Evolutionary conservation across 73 alveolate genomes (phyloP), one percentile per base, ranked within the genome.

Genomic region (Effrenium voratum): DNA sequence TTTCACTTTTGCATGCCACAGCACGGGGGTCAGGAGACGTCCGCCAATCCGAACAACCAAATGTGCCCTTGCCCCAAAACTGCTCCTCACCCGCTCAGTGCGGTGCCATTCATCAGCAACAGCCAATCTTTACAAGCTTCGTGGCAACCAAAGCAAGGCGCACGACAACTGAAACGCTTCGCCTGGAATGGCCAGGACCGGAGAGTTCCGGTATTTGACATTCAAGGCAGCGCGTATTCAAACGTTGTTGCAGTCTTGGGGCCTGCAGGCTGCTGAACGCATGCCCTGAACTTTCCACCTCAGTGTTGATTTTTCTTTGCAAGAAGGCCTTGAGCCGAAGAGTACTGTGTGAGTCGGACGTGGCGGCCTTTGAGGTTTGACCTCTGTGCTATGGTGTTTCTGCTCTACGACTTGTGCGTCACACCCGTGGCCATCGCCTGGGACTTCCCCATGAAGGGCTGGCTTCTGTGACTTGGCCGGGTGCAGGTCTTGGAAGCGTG

Each of bases 401-500:
- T 90, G 59, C 86, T 90, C 10, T 90, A 90, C n/a, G 97, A 90
- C 75, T 80, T 90, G 43, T 90, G 97, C 75, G 13, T 90, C 44
- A 90, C 97, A 46, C 97, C 97, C 2, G 97, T 90, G 38, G 83
- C 97, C 55, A 90, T 90, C 22, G 97, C 97, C 4, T 90, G 97
- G 97, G 97, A 90, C 43, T 90, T 90, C 75, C 97, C 97, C 73
- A 90, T 90, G 97, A 24, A 36, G 0, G 97, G 97, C 8, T 90
- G 97, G 97, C 57, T 90, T 55, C 55, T 90, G 97, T 43, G 12
- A 50, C 97, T 38, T 34, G 97, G n/a, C 95, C n/a, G n/a, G n/a
- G n/a, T n/a, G n/a, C n/a, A n/a, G n/a, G n/a, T n/a, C n/a, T n/a
- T n/a, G n/a, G n/a, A n/a, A n/a, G n/a, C n/a, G n/a, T n/a, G n/a